Base-by-base conservation (phyloP, 2,329 filamentous ascomycete genomes). In the Aspergillus tamarii region DNA sequence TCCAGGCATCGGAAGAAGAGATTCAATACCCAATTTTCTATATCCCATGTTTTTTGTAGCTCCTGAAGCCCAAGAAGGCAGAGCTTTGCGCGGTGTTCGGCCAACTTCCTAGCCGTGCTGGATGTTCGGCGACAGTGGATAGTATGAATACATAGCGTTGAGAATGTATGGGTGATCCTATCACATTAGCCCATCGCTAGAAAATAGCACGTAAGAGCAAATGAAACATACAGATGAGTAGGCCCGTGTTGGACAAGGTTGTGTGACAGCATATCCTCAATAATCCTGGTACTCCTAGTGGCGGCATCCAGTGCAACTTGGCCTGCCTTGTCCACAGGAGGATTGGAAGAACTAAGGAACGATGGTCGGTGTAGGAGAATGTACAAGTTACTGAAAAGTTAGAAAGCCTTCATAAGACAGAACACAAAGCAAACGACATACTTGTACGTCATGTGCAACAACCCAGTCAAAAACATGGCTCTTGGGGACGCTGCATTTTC, bases 1-100 rank as follows among this genome's bases (percentile, higher is more conserved):
- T 84, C 83, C 2, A 83, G 67, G 52, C 81, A 83, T 7, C 82
- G 81, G 36, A 84, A 82, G 63, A 84, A 84, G 0, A 84, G 70
- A 64, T 84, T 76, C 3, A 84, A 67, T 0, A 84, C 79, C 79
- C 81, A 82, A 60, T 84, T 84, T 16, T 81, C 81, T 10, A 84
- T 70, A 56, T 83, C 81, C 83, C 82, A 84, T 0, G 80, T 81
- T 59, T 80, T 81, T 61, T 84, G 83, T 10, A 84, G 67, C 63
- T 84, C 83, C 57, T 82, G 78, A 0, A 84, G 66, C 0, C 82
- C 81, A 21, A 84, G 66, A 0, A 84, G 69, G 61, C 82, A 84
- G 0, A 84, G 64, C n/a, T 83, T 80, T 0, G 82, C 81, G 30
- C 83, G 76, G 60, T 83, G 80, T 62, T 84, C 82, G 16, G 82